Evolutionary conservation across 2,329 filamentous ascomycete genomes (phyloP), one percentile per base, ranked within the genome.

Genomic region (Fusarium miscanthi): DNA sequence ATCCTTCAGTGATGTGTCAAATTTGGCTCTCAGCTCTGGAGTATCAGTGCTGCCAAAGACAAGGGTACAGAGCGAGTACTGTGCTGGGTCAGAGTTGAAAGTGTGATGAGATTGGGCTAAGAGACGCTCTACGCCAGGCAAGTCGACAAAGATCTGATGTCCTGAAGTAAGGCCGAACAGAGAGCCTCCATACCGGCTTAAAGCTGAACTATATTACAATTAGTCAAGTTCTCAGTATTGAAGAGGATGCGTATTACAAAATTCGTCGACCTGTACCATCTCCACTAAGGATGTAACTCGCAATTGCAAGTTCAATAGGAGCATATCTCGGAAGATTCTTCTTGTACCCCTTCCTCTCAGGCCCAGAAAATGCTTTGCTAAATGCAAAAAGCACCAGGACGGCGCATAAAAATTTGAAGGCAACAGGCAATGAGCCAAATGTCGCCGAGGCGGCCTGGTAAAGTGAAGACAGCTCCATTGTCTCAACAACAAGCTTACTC

Each of bases 101-200:
- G 49, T 56, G 16, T 77, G 71, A 13, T 57, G 49, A 13, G 65
- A 57, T 17, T 73, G 72, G 9, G 69, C 41, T 8, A 76, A 40
- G 6, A 72, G 46, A 33, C 66, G 65, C 17, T 76, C 73, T 11
- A 76, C 49, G 14, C 63, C 60, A 6, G 72, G 57, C 3, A 76
- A 23, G 13, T 76, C 68, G 2, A 56, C 59, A 6, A 76, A 48
- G 4, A 76, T 62, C 14, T 70, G 73, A 43, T 76, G 69, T 1
- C 33, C 53, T 13, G 69, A 69, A 6, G 74, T 77, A 16, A 76
- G 30, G 11, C 71, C 73, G 25, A 76, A 73, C 0, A 76, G 58
- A 13, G 74, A 76, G n/a, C 74, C 72, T 13, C 62, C 53, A 35
- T 64, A 70, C 6, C 59, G 59, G 5, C 72, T 59, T 7, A 63